Base-by-base conservation (phyloP, 305 asterid genomes). In the Fraxinus floribunda region DNA sequence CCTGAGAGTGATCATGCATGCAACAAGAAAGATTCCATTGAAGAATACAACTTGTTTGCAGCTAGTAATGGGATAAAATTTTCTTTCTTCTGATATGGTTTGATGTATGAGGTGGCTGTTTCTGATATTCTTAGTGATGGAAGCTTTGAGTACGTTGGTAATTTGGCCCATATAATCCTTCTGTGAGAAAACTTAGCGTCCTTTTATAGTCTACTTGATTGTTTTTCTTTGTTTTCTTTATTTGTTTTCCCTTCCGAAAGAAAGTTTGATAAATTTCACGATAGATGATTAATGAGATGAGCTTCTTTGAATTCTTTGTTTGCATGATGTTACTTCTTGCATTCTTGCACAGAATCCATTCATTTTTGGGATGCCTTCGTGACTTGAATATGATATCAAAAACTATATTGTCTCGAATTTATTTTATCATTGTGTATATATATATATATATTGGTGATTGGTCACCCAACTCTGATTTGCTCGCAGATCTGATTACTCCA, bases 1-100 rank as follows among this genome's bases (percentile, higher is more conserved):
- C 78, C 78, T 39, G 91, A 81, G 62, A 89, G 79, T 4, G 90
- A 83, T 84, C 82, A 76, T 70, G 84, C 84, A 62, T 85, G 91
- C 91, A 81, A 87, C 77, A 87, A 87, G 89, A 92, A 91, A 85
- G 94, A 89, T 78, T 85, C 92, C 26, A 18, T 91, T 10, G 97
- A 91, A 91, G 97, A 97, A 86, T 93, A 95, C 86, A 97, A 94
- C 88, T 87, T 94, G 88, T 97, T 97, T 91, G 97, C 94, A 22
- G 90, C 95, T 55, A 92, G 91, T 77, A 93, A 94, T 77, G 98
- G 97, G 79, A 91, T 97, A 38, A 84, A 90, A 86, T 97, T 97
- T 90, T 90, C 98, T 0, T 85, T 97, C 89, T 91, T 90, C 89
- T 91, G 93, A 91, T 88, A 80, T 84, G 70, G 80, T 84, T 80